Evolutionary conservation across 768 basidiomycete species (phyloP).

Genomic region (Chalciporus chontae): DNA sequence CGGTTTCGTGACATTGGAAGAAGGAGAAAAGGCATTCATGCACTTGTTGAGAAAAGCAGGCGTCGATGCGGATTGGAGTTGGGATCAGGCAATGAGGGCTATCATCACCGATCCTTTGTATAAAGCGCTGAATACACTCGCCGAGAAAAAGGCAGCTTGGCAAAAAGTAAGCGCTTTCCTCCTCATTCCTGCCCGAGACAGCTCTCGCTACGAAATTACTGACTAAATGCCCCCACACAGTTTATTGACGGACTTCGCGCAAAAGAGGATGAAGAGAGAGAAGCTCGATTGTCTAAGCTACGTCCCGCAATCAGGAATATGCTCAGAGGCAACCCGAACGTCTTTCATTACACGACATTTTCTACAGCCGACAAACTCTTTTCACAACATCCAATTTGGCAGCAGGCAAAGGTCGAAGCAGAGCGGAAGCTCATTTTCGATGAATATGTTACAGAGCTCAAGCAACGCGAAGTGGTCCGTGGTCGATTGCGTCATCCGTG

Average conservation of each 20-base stretch:
- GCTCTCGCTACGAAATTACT: constrained; percentile 5
- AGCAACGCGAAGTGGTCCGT: constrained; percentile 84
- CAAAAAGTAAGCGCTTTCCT: constrained; percentile 66
- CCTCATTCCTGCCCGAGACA: too few relatives aligned
- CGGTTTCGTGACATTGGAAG: constrained; percentile 80
- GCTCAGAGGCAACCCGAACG: constrained; percentile 82
- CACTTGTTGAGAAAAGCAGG: constrained; percentile 86
- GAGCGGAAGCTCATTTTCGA: constrained; percentile 89
- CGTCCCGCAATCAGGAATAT: constrained; percentile 85
- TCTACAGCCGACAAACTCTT: constrained; percentile 85
- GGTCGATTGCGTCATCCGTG: neutral
- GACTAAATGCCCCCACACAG: constrained; percentile 28
- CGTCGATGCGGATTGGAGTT: constrained; percentile 90
- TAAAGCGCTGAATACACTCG: constrained; percentile 87
- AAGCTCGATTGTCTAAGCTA: constrained; percentile 77
- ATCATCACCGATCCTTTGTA: constrained; percentile 98
- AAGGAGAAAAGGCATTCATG: constrained; percentile 93
- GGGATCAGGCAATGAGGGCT: constrained; percentile 97
- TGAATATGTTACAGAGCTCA: constrained; percentile 84
- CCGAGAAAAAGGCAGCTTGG: constrained; percentile 92
- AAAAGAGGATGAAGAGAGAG: constrained; percentile 84
- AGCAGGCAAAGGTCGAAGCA: constrained; percentile 76
- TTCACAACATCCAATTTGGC: constrained; percentile 87
- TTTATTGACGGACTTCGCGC: constrained; percentile 73
- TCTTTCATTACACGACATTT: constrained; percentile 91